Conservation (phyloP, 2,329 filamentous ascomycete genomes). For the Chaetomiaceae sp. region DNA sequence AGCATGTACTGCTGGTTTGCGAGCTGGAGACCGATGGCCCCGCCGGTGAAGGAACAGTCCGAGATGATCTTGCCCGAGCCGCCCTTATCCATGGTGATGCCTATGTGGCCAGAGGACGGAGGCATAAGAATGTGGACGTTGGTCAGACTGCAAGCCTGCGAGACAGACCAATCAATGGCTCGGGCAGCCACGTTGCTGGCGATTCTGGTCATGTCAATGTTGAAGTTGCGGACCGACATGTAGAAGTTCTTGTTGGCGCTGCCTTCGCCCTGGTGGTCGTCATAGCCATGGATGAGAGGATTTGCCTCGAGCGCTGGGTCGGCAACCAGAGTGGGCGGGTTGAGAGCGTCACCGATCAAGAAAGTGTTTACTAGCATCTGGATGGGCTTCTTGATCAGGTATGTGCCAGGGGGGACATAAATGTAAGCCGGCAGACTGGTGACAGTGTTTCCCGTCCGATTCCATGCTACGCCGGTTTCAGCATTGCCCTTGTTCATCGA, state of each 20-base stretch:
- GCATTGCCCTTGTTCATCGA: background rate
- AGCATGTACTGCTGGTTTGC: conserved; percentile 35
- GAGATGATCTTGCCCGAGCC: conserved; percentile 33
- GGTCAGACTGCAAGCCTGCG: conserved; percentile 30
- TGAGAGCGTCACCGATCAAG: conserved; percentile 31
- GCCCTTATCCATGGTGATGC: conserved; percentile 35
- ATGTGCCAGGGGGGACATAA: conserved; percentile 32
- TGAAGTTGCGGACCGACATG: conserved; percentile 32
- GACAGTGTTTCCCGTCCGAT: conserved; percentile 29
- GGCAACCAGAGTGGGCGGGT: conserved; percentile 31
- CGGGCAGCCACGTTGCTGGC: conserved; percentile 19
- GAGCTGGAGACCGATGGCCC: conserved; percentile 31
- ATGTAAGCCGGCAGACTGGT: conserved; percentile 29
- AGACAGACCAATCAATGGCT: conserved; percentile 32
- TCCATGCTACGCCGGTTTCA: conserved; percentile 22
- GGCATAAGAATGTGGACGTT: conserved; percentile 36
- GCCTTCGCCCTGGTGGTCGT: conserved; percentile 28
- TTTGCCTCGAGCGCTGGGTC: conserved; percentile 14
- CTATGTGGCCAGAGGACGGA: conserved; percentile 32
- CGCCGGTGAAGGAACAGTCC: conserved; percentile 32
- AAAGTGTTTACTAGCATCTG: conserved; percentile 32
- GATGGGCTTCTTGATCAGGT: conserved; percentile 31
- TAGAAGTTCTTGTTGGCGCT: conserved; percentile 34
- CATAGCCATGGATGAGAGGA: conserved; percentile 27
- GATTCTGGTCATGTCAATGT: conserved; percentile 29